Evolutionary conservation across 164 flowering plant genomes (phyloP).

Genomic region (Magnolia kwangsiensis): DNA sequence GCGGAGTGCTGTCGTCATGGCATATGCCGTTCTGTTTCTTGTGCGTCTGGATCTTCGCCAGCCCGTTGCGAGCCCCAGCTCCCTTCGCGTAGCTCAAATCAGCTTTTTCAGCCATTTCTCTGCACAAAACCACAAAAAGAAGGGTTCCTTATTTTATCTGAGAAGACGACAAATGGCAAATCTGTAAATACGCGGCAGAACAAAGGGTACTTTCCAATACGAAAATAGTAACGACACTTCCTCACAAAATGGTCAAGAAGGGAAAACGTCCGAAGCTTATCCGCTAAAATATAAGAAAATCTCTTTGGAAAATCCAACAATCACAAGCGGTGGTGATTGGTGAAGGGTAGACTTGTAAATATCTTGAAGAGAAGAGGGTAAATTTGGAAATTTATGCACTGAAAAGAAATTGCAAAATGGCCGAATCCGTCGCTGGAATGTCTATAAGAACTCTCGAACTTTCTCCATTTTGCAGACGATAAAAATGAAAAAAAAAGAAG

Average conservation of each 20-base stretch:
- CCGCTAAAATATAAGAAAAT: neutral
- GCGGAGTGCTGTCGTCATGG: constrained; percentile 54
- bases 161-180: constrained; percentile 3
- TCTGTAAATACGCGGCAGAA: neutral
- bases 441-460: no score
- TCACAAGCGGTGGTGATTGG: no score
- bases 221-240: neutral
- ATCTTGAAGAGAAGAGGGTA: no score
- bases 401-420: no score
- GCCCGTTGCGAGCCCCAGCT: constrained; percentile 26
- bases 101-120: constrained; percentile 35
- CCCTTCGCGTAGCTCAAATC: constrained; percentile 30
- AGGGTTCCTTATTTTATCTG: no score
- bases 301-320: no score
- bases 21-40: constrained; percentile 42
- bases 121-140: neutral
- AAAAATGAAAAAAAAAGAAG: no score
- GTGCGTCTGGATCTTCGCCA: constrained; percentile 38
- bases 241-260: neutral
- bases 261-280: neutral
- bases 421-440: no score
- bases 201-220: no score
- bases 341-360: no score
- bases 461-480: no score
- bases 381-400: no score